These are phyloP conservation scores for Tricholoma matsutake DNA, from an alignment of 768 basidiomycete genomes.

Conservation along the genomic window DNA sequence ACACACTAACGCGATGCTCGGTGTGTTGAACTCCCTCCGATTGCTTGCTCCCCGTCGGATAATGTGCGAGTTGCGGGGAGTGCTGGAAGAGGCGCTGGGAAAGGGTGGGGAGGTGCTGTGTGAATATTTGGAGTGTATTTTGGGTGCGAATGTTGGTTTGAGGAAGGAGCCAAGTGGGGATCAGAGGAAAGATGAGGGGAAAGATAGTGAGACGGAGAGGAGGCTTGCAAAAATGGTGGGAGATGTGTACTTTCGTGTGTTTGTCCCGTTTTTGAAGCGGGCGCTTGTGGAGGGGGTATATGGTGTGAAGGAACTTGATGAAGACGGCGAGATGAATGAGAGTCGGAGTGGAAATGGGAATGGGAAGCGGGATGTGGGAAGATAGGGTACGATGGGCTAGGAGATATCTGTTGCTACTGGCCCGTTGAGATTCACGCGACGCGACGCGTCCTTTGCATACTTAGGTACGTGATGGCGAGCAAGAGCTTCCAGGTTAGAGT, in stretches of 20 bases:
- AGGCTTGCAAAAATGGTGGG: constrained; percentile 45
- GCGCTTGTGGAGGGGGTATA: constrained; percentile 79
- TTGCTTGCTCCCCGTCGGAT: constrained; percentile 71
- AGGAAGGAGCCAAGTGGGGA: not conserved
- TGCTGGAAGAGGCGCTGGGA: constrained; percentile 53
- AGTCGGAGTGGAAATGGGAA: constrained; percentile 18
- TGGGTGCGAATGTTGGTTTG: not conserved
- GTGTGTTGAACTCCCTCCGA: constrained; percentile 76
- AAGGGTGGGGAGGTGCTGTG: constrained; percentile 44
- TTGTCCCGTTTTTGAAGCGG: constrained; percentile 69
- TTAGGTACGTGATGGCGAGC: too few relatives aligned
- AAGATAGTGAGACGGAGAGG: constrained; percentile 22
- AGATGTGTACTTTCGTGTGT: constrained; percentile 53
- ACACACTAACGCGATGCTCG: constrained; percentile 68
- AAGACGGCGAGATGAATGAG: not conserved
- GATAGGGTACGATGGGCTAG: not conserved
- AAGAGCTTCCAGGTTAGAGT: too few relatives aligned
- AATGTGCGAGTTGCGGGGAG: constrained; percentile 42
- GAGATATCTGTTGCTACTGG: too few relatives aligned
- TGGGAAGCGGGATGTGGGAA: constrained; percentile 11
- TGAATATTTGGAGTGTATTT: constrained; percentile 34
- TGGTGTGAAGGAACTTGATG: constrained; percentile 30
- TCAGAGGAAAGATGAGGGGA: not conserved
- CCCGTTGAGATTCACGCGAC: not conserved
- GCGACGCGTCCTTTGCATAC: not conserved